These are phyloP conservation scores for Cyathus striatus DNA, from an alignment of 768 basidiomycete species.

Conservation along the genomic window DNA sequence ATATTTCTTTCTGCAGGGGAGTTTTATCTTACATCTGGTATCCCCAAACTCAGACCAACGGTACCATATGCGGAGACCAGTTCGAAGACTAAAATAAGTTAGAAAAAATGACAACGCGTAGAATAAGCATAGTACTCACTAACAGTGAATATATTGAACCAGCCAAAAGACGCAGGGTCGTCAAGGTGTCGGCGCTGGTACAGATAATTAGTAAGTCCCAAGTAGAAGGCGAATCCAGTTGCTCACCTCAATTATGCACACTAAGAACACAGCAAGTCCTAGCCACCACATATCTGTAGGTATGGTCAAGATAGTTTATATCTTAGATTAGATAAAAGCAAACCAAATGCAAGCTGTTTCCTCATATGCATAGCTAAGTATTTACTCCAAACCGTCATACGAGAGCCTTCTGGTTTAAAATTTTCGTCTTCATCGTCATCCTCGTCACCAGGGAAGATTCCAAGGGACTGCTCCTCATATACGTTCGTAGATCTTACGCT, in stretches of 20 bases:
- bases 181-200: slow-evolving; percentile 44
- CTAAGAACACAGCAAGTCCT: slow-evolving; percentile 73
- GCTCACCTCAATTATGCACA: slow-evolving; percentile 90
- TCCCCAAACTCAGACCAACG: slow-evolving; percentile 85
- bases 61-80: slow-evolving; percentile 84
- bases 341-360: slow-evolving; percentile 88
- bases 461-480: slow-evolving; percentile 91
- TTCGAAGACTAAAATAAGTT: slow-evolving; percentile 61
- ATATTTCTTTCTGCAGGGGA: no score
- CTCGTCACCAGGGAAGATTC: slow-evolving; percentile 59
- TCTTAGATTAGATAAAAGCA: slow-evolving; percentile 10
- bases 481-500: slow-evolving; percentile 92
- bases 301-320: slow-evolving; percentile 1
- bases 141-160: slow-evolving; percentile 85
- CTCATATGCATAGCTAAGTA: slow-evolving; percentile 81
- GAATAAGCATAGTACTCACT: slow-evolving; percentile 34
- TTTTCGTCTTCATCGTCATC: slow-evolving; percentile 43
- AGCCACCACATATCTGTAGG: slow-evolving; percentile 94
- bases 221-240: not conserved
- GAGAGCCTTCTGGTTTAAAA: slow-evolving; percentile 37
- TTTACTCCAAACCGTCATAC: slow-evolving; percentile 66
- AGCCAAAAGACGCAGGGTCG: slow-evolving; percentile 44
- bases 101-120: not conserved
- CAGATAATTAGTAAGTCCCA: no score
- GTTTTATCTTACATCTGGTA: slow-evolving; percentile 56